Base-by-base conservation (phyloP, 2,329 filamentous ascomycete genomes). In the Albifimbria verrucaria region DNA sequence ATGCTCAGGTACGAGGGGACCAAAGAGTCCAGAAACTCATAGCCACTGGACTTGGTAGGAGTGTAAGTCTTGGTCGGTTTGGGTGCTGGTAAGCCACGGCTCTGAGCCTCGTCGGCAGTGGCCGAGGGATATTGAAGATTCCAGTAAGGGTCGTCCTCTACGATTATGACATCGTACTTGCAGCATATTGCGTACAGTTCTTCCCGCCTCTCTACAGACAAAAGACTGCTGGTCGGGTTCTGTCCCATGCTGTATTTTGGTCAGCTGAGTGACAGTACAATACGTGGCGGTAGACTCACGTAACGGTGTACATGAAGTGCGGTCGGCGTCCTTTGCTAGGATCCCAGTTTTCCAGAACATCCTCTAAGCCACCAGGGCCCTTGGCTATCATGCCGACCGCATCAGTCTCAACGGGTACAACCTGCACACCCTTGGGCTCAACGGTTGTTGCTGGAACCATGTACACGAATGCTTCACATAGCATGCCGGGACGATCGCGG, bases 71-170 rank as follows among this genome's bases (percentile, higher is more conserved):
- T 72, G 65, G 54, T 62, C 9, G 48, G 17, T 55, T 53, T 62
- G 46, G 68, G 68, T 51, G 60, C 62, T 45, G 63, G 70, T 32
- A 68, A 59, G 50, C 68, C 67, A 39, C 77, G 70, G 18, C 78
- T 76, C 63, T 78, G 75, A 61, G 81, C 75, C 65, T 83, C 75
- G 47, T 72, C 70, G 23, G 65, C 46, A 50, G 75, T 81, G 0
- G 89, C 86, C 1, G 89, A 89, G 0, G 91, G 90, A 70, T 84
- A 97, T 68, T 97, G 93, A 9, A 97, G 78, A 69, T 94, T 93
- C 90, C 91, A 97, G 75, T 97, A 97, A 6, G 93, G 93, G 57
- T 97, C 92, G 63, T 97, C 93, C 70, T 97, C 93, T 56, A 95
- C 75, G 59, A 97, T 96, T 63, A 97, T 82, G 57, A 97, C 82